Evolutionary conservation across 2,329 filamentous ascomycete genomes (phyloP), one percentile per base, ranked within the genome.

Genomic region (Talaromyces sp.): DNA sequence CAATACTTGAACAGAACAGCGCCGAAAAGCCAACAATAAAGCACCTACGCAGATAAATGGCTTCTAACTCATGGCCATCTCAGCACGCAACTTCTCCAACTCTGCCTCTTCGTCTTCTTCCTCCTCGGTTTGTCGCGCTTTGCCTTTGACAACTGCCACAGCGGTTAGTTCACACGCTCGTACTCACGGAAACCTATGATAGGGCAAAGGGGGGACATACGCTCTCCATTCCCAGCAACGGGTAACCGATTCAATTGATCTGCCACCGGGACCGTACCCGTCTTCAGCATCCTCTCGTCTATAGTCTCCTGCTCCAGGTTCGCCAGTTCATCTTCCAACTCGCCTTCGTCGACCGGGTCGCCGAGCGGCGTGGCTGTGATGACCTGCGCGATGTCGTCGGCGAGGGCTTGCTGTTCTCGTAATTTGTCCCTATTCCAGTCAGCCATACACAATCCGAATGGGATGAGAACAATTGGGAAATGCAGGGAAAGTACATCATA

Each of bases 31-130:
- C 39, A 58, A 57, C 11, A 57, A 16, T n/a, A 14, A 14, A 58
- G 16, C 6, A 18, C n/a, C 3, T 14, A 21, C 11, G 3, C 6
- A 21, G 11, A 16, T 28, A 52, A 50, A n/a, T n/a, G 5, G 48
- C 23, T 9, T 55, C 55, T 64, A 72, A 78, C 77, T 96, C 89
- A 97, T 96, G 67, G 93, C 93, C 93, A 98, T 98, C 79, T 97
- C 93, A 39, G 92, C 93, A 76, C 96, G 92, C 69, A 99, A 79
- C 80, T 95, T 97, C 77, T 89, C 86, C 73, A 98, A 82, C 80
- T 98, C 93, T 71, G 89, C 93, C 77, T 98, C 93, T 74, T 98
- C 95, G 83, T 98, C 93, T 76, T 97, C 93, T 76, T 96, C 92
- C 73, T 90, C 87, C 74, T 90, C 87, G 75, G 65, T 75, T 72